Base-by-base conservation (phyloP, 805 yeast genomes). In the Suhomyces emberorum region DNA sequence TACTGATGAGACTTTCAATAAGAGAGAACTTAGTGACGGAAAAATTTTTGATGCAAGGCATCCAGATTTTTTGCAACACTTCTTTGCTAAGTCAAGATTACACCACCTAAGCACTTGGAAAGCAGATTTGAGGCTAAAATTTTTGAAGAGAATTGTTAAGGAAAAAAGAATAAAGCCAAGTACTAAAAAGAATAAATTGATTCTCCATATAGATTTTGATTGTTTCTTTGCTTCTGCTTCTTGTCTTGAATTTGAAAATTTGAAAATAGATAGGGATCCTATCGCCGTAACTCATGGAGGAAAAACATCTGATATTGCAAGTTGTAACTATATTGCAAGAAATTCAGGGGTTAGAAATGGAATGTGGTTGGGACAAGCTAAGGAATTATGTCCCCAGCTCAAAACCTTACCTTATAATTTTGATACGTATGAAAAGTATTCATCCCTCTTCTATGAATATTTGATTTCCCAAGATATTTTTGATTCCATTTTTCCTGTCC, bases 211-310 rank as follows among this genome's bases (percentile, higher is more conserved):
- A 22, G 98, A 91, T 56, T 91, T 88, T 57, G 98, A 91, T 57
- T 88, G 95, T 46, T 91, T 93, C 51, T 91, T 91, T 61, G 97
- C 89, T 2, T 74, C 95, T 0, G 96, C 83, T 0, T 84, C 96
- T 0, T 74, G 86, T 3, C 60, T 79, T 37, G 67, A 61, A 11
- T 63, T 69, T 28, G 81, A 83, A 0, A 69, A 77, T 2, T 52
- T 81, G 12, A 76, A 76, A 40, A 70, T 76, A 42, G 59, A 48
- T 23, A 69, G 29, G 41, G 63, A 47, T 59, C 82, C 71, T 65
- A 82, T 53, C 59, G 91, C 60, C 64, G 95, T 67, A 66, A 70
- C 82, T 0, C 80, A 77, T 49, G 81, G 81, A 4, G 76, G 76
- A 1, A 52, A 51, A 8, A 66, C 75, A 2, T 77, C 97, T 0